Base-by-base conservation (phyloP, 108 stramenopile genomes). In the Mayamaea pseudoterrestris region DNA sequence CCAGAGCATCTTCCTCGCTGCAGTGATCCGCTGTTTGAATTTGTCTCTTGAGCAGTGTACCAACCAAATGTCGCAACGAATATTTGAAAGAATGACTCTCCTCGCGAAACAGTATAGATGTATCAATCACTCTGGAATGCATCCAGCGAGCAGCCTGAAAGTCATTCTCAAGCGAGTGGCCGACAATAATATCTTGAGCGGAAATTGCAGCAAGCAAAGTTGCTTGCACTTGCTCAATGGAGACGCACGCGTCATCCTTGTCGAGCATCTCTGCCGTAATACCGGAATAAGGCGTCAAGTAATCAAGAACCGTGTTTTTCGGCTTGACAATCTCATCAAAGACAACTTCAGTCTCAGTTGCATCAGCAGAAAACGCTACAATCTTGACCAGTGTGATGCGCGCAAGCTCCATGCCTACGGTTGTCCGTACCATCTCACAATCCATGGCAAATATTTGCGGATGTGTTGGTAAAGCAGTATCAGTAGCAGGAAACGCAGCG, bases 161-260 rank as follows among this genome's bases (percentile, higher is more conserved):
- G 63, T 96, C 94, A 55, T 92, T 90, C 53, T 96, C 94, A 28
- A 91, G 58, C 27, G 85, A 88, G 71, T 96, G 94, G 0, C 93
- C 94, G 27, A 93, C 74, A 35, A 96, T 35, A 32, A 93, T 73
- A 47, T 91, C 93, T 17, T 67, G 47, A 30, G 64, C 61, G 12
- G 59, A 50, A 31, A 95, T 60, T 40, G 66, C 53, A 0, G 49
- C 30, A 31, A 86, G 46, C n/a, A 95, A 42, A n/a, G 58, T 56
- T 12, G 49, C 67, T 65, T 92, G 94, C n/a, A 87, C 73, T 47
- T 88, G 63, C 34, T 73, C 58, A 18, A 93, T 52, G 2, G 57
- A 46, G 16, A 42, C 23, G 24, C 41, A 42, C 4, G 29, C 36
- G 22, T 44, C 26, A 7, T 20, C 44, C n/a, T 47, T 11, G 20